phyloP scores from a whole-genome alignment of 352 stramenopile species.

The Phytophthora nicotianae region DNA sequence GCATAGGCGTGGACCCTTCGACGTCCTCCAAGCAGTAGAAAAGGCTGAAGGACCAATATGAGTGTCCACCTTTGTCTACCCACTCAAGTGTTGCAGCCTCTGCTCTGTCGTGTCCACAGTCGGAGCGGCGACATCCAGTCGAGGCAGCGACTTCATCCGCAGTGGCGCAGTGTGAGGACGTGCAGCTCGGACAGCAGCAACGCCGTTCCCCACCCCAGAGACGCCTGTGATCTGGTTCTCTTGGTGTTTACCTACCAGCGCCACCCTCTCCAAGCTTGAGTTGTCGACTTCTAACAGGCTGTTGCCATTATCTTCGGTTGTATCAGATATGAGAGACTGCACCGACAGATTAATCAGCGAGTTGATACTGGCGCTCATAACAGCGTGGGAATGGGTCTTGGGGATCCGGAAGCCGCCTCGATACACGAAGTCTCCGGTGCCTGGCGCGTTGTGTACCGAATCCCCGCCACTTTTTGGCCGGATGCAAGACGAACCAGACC shows the following conservation, averaged over 20 bases:
- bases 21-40: conserved; percentile 3
- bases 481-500: conserved; percentile 39
- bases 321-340: background rate
- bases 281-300: conserved; percentile 33
- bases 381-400: conserved; percentile 15
- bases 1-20: conserved; percentile 22
- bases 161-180: conserved; percentile 56
- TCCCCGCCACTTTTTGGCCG: conserved; percentile 40
- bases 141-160: conserved; percentile 55
- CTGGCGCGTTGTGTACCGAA: conserved; percentile 46
- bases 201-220: conserved; percentile 1
- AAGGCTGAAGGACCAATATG: conserved; percentile 4
- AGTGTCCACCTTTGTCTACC: conserved; percentile 8
- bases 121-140: conserved; percentile 28
- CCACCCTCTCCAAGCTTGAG: conserved; percentile 49
- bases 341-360: conserved; percentile 22
- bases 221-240: conserved; percentile 18
- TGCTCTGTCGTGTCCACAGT: conserved; percentile 1
- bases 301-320: background rate
- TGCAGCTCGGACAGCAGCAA: conserved; percentile 23
- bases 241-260: conserved; percentile 44
- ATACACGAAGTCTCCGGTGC: conserved; percentile 60
- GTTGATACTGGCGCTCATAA: conserved; percentile 23
- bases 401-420: conserved; percentile 65
- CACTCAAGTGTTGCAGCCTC: conserved; percentile 2